A percentile compares a stretch with the other conserved stretches of the same genome.
Conservation (phyloP, 2,329 filamentous ascomycete species). For the Ploettnerulaceae sp. region DNA sequence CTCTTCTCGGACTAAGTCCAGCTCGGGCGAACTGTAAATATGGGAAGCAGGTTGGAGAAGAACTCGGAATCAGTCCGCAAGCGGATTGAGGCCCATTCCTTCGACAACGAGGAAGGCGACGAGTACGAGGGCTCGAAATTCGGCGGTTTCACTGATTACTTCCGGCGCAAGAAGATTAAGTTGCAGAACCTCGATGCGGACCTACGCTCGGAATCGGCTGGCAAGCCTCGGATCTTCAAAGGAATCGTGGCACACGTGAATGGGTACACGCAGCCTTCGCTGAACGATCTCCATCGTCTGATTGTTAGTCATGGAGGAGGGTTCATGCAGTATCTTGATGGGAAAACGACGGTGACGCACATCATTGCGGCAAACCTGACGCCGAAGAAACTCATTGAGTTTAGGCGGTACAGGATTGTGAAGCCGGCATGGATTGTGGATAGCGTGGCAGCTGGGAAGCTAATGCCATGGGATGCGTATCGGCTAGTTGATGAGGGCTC, state of each 20-base stretch:
- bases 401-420: constrained; percentile 81
- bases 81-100: constrained; percentile 61
- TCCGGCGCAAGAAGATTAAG: constrained; percentile 93
- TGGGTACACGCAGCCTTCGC: constrained; percentile 90
- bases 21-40: constrained; percentile 30
- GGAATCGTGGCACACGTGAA: constrained; percentile 89
- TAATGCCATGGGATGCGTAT: constrained; percentile 83
- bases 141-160: constrained; percentile 87
- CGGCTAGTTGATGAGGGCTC: constrained; percentile 80
- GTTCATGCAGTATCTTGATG: constrained; percentile 91
- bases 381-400: constrained; percentile 89
- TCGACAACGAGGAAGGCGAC: constrained; percentile 77
- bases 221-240: constrained; percentile 82
- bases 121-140: constrained; percentile 87
- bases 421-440: constrained; percentile 94
- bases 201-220: constrained; percentile 61
- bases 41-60: constrained; percentile 58
- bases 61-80: constrained; percentile 60
- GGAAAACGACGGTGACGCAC: constrained; percentile 91
- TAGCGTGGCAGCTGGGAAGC: constrained; percentile 72
- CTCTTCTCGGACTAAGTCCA: neutral
- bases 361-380: constrained; percentile 89
- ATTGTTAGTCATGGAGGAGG: constrained; percentile 92
- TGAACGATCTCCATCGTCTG: constrained; percentile 81
- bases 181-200: constrained; percentile 90